These are phyloP conservation scores for Sporisorium scitamineum DNA, from an alignment of 1,284 basidiomycete species.

Conservation along the genomic window DNA sequence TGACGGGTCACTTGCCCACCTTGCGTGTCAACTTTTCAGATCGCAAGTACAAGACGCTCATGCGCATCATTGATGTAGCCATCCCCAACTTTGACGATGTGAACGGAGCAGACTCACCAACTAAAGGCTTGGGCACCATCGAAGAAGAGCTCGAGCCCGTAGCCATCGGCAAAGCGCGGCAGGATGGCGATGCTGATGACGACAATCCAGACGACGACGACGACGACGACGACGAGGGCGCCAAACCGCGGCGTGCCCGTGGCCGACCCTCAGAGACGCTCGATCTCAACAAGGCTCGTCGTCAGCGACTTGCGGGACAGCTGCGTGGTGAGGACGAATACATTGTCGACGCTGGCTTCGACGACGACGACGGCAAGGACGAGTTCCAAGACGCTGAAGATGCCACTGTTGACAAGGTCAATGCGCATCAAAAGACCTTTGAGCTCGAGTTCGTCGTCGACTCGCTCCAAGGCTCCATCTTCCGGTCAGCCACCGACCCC, in stretches of 20 bases:
- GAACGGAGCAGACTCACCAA: constrained; percentile 45
- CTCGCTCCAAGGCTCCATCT: constrained; percentile 84
- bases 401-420: constrained; percentile 56
- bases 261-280: constrained; percentile 41
- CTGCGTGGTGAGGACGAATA: constrained; percentile 61
- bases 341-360: constrained; percentile 55
- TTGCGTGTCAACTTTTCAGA: constrained; percentile 95
- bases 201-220: constrained; percentile 20
- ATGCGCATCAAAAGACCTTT: constrained; percentile 83
- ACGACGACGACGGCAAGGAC: constrained; percentile 59
- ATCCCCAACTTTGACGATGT: constrained; percentile 84
- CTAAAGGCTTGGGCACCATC: constrained; percentile 37
- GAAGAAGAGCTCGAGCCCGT: constrained; percentile 47
- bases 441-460: constrained; percentile 92
- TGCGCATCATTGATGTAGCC: constrained; percentile 91
- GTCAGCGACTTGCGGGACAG: constrained; percentile 59
- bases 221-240: constrained; percentile 16
- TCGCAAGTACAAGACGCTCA: constrained; percentile 91
- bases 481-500: constrained; percentile 74
- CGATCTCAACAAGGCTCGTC: constrained; percentile 58
- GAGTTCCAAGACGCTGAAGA: constrained; percentile 64
- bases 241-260: constrained; percentile 24
- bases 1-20: constrained; percentile 88
- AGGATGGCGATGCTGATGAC: constrained; percentile 10
- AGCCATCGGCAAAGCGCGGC: constrained; percentile 15